A percentile compares a stretch with the other conserved stretches of the same genome.
These are phyloP conservation scores for Cyberlindnera galapagoensis DNA, from an alignment of 805 yeast species.

Conservation along the genomic window DNA sequence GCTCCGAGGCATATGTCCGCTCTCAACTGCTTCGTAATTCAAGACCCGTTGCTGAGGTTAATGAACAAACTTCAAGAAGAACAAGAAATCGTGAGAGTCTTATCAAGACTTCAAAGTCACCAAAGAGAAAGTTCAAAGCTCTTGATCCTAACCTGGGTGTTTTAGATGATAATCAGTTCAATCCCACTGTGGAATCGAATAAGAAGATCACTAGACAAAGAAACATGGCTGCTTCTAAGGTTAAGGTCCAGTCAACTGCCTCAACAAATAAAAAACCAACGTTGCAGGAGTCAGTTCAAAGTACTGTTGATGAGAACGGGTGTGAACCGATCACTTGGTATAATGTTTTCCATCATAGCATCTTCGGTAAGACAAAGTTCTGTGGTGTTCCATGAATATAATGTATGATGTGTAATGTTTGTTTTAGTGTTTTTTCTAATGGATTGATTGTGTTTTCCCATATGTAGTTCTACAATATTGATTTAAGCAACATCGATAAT, in stretches of 20 bases:
- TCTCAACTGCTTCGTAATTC: conserved; percentile 4
- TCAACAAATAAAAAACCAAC: background rate
- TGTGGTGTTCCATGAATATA: too few species aligned
- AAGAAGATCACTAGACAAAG: conserved; percentile 1
- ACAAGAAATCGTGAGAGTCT: conserved; percentile 1
- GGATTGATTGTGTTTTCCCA: too few species aligned
- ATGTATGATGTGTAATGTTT: too few species aligned
- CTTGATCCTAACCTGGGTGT: too few species aligned
- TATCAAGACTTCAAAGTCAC: background rate
- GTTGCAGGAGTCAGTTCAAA: background rate
- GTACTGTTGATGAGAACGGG: too few species aligned
- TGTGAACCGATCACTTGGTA: conserved; percentile 49
- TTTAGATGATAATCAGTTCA: too few species aligned
- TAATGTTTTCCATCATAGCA: conserved; percentile 42
- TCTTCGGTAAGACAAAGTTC: conserved; percentile 39
- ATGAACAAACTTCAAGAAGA: background rate
- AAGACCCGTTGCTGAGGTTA: conserved; percentile 2
- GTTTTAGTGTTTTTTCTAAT: too few species aligned
- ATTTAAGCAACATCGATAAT: too few species aligned
- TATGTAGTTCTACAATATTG: too few species aligned
- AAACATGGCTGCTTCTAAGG: background rate
- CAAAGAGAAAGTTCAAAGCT: background rate
- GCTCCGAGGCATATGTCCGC: conserved; percentile 5
- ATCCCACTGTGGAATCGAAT: conserved; percentile 6
- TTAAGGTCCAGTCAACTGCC: conserved; percentile 5